Base-by-base conservation (phyloP, 177 flowering plant genomes). In the Telopea speciosissima region DNA sequence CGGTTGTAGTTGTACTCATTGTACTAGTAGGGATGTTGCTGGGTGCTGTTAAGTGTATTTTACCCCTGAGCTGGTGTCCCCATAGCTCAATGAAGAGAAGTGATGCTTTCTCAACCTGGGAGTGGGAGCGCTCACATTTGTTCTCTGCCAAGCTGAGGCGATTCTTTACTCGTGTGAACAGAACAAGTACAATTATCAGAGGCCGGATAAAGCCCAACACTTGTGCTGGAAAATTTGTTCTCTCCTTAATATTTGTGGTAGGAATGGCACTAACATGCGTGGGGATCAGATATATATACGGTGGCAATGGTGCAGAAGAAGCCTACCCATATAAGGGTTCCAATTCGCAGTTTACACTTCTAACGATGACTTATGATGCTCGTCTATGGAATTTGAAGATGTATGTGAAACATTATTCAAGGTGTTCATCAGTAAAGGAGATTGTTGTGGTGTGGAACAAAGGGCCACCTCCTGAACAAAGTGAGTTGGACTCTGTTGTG, bases 361-460 rank as follows among this genome's bases (percentile, higher is more conserved):
- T 91, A 52, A 85, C 97, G 19, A 91, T 93, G 98, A 93, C 97
- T 8, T 93, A 88, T 42, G 93, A 90, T 44, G 92, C 96, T 58
- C 88, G 98, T 24, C 79, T 91, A 22, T 93, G 97, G 98, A 93
- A 93, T 66, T 73, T 93, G 83, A 90, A 90, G 70, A 84, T 93
- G 87, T 91, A 81, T 70, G 83, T 91, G 33, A 88, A 86, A 75
- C 98, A 91, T 79, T 93, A 93, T 78, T 93, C 98, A 0, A 83
- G 88, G 67, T 93, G 97, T 71, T 72, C 96, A 17, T 93, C 98
- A 0, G 97, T 93, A 58, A 79, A 81, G 69, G 98, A 93, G 75
- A 93, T 93, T 23, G 92, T 93, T 23, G 89, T 93, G 24, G 89
- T 91, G 13, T 93, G 98, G 97, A 91, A 93, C 88, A 89, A 88